Conservation (phyloP, 1,284 basidiomycete species). For the Ustilago lituana region DNA sequence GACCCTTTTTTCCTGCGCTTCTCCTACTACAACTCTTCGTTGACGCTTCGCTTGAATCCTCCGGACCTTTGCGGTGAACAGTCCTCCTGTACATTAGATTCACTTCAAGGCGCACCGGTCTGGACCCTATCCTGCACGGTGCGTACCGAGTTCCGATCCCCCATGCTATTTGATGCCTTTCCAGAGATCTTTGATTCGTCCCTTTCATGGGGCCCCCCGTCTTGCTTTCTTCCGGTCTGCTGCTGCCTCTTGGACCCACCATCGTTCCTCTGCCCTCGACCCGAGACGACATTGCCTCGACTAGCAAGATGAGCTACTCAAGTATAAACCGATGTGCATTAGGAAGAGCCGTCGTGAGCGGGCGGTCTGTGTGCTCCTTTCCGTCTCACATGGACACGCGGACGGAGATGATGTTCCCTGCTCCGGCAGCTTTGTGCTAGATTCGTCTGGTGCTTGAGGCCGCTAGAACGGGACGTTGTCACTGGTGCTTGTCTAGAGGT, state of each 20-base stretch:
- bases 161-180: slow-evolving; percentile 25
- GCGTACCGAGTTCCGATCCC: slow-evolving; percentile 43
- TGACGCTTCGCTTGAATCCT: slow-evolving; percentile 7
- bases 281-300: slow-evolving; percentile 26
- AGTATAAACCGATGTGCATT: slow-evolving; percentile 61
- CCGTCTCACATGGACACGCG: slow-evolving; percentile 39
- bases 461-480: slow-evolving; percentile 8
- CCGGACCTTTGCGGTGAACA: slow-evolving; percentile 30
- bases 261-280: neutral
- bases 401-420: slow-evolving; percentile 24
- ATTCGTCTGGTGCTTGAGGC: slow-evolving; percentile 31
- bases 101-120: slow-evolving; percentile 51
- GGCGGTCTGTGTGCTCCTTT: slow-evolving; percentile 57
- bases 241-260: neutral
- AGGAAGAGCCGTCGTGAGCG: slow-evolving; percentile 68
- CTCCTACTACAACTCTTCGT: too few species aligned
- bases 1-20: neutral
- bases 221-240: slow-evolving; percentile 15
- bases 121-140: slow-evolving; percentile 50
- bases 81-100: slow-evolving; percentile 46
- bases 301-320: slow-evolving; percentile 61
- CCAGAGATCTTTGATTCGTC: slow-evolving; percentile 26
- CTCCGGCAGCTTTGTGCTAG: slow-evolving; percentile 21
- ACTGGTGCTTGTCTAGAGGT: slow-evolving; percentile 41
- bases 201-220: slow-evolving; percentile 2